Conservation (phyloP, 2,329 filamentous ascomycete genomes). For the Xylariomycetidae sp. region DNA sequence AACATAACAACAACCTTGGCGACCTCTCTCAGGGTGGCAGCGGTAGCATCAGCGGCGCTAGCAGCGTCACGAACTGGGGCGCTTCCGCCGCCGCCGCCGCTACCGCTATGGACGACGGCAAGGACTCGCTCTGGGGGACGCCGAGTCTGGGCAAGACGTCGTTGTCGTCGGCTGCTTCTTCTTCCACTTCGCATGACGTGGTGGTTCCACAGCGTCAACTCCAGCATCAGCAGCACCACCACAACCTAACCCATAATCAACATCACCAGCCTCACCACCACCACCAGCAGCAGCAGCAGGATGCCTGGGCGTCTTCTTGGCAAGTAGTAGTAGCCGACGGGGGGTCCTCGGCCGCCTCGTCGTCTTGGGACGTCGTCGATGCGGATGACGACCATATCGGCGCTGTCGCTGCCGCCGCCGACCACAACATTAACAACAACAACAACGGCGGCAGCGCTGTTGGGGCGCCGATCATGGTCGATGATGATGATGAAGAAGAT, state of each 20-base stretch:
- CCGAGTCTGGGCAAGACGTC: too few relatives aligned
- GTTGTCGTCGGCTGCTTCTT: too few relatives aligned
- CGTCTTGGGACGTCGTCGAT: neutral
- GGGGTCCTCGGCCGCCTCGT: neutral
- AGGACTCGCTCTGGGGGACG: too few relatives aligned
- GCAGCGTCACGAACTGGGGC: constrained; percentile 1
- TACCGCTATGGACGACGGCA: too few relatives aligned
- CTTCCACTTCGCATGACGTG: too few relatives aligned
- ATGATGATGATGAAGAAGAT: neutral
- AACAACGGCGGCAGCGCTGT: neutral
- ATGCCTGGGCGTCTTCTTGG: constrained; percentile 17
- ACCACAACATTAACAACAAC: neutral
- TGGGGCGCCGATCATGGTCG: too few relatives aligned
- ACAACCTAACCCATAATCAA: too few relatives aligned
- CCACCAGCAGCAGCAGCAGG: constrained; percentile 7
- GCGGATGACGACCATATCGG: neutral
- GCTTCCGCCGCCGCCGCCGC: too few relatives aligned
- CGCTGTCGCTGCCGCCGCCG: too few relatives aligned
- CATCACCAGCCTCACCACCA: too few relatives aligned
- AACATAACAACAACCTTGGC: constrained; percentile 2
- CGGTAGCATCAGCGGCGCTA: constrained; percentile 6
- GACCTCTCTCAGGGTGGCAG: constrained; percentile 1
- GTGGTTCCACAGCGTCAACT: too few relatives aligned
- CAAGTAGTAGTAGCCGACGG: constrained; percentile 11
- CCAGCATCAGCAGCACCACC: constrained; percentile 5